Conservation (phyloP, 768 basidiomycete species). For the Chalciporus chontae region DNA sequence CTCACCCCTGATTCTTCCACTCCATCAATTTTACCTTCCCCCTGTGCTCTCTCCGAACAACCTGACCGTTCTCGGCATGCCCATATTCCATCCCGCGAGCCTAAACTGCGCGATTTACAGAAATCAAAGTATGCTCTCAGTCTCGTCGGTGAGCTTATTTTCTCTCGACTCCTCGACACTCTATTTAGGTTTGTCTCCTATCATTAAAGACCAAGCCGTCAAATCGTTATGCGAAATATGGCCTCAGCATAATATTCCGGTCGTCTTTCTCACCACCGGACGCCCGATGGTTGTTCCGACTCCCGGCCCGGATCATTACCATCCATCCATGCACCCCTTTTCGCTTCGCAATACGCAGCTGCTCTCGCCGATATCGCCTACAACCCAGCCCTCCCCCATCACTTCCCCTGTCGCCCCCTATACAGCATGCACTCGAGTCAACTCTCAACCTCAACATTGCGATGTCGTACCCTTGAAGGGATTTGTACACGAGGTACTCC, state of each 20-base stretch:
- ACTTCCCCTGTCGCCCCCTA: slow-evolving; percentile 29
- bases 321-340: background rate
- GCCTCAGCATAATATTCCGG: slow-evolving; percentile 72
- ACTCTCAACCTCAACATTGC: slow-evolving; percentile 16
- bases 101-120: slow-evolving; percentile 43
- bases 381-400: slow-evolving; percentile 35
- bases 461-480: slow-evolving; percentile 59
- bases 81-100: slow-evolving; percentile 35
- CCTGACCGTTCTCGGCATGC: slow-evolving; percentile 27
- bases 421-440: slow-evolving; percentile 15
- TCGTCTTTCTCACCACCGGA: slow-evolving; percentile 44
- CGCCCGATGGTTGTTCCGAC: slow-evolving; percentile 23
- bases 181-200: slow-evolving; percentile 9
- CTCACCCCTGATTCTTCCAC: slow-evolving; percentile 59
- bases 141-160: slow-evolving; percentile 60
- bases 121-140: slow-evolving; percentile 62
- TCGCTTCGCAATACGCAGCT: slow-evolving; percentile 39
- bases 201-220: slow-evolving; percentile 66
- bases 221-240: slow-evolving; percentile 77
- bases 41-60: slow-evolving; percentile 37
- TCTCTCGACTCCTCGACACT: background rate
- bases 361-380: slow-evolving; percentile 53
- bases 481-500: slow-evolving; percentile 87
- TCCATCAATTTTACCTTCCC: slow-evolving; percentile 43
- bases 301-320: slow-evolving; percentile 10